Evolutionary conservation across 495 filamentous ascomycete species (phyloP).

Genomic region (Penicillium taxi): DNA sequence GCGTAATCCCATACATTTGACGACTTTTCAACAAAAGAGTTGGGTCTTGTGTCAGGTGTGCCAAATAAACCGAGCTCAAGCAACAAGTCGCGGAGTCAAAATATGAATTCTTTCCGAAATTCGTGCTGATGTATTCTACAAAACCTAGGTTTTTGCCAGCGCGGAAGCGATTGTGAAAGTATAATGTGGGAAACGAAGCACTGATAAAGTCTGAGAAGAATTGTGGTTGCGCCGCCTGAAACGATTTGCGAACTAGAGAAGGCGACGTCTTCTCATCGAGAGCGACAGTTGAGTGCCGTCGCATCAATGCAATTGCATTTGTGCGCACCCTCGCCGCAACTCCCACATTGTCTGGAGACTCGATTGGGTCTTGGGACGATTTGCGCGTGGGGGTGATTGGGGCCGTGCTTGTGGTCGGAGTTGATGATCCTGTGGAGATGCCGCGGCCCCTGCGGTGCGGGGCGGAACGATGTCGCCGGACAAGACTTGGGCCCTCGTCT

Average conservation of each 20-base stretch:
- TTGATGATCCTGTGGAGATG: conserved; percentile 2
- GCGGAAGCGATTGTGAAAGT: conserved; percentile 27
- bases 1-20: conserved; percentile 22
- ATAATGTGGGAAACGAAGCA: conserved; percentile 25
- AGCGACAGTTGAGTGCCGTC: conserved; percentile 10
- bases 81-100: conserved; percentile 25
- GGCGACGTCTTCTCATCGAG: conserved; percentile 18
- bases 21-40: conserved; percentile 19
- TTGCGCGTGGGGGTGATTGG: not conserved
- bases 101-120: conserved; percentile 19
- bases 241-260: conserved; percentile 19
- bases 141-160: conserved; percentile 19
- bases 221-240: conserved; percentile 17
- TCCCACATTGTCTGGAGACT: not conserved
- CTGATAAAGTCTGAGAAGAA: conserved; percentile 26
- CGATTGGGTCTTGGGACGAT: not conserved
- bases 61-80: conserved; percentile 24
- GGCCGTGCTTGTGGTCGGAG: not conserved
- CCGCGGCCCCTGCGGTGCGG: conserved; percentile 7
- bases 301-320: conserved; percentile 23
- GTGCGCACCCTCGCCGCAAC: conserved; percentile 18
- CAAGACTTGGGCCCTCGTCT: conserved; percentile 29
- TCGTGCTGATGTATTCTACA: conserved; percentile 18
- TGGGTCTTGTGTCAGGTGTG: conserved; percentile 20
- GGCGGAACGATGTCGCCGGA: conserved; percentile 17